Percentiles rank a stretch among this genome's conserved stretches.
phyloP scores from a whole-genome alignment of 1,284 basidiomycete genomes.

The Paramarasmius palmivorus region DNA sequence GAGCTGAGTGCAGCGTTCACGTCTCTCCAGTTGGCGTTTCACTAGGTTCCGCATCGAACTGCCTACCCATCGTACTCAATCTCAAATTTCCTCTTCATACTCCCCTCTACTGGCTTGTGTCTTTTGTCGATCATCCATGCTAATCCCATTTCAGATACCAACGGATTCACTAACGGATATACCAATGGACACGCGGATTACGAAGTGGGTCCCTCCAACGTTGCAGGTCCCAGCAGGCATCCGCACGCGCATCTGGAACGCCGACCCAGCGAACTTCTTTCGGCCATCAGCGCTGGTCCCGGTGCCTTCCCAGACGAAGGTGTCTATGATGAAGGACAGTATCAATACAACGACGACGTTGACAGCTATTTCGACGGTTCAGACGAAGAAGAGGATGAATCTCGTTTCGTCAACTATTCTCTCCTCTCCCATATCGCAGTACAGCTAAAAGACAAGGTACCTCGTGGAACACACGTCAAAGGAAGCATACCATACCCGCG shows the following conservation, averaged over 20 bases:
- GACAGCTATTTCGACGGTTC: constrained; percentile 63
- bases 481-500: constrained; percentile 84
- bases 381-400: constrained; percentile 76
- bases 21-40: no score
- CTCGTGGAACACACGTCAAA: constrained; percentile 85
- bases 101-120: no score
- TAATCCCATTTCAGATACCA: neutral
- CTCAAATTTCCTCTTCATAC: no score
- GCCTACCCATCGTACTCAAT: no score
- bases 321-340: constrained; percentile 13
- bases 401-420: constrained; percentile 84
- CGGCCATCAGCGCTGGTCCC: constrained; percentile 14
- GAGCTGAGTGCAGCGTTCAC: no score
- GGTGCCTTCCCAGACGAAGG: neutral
- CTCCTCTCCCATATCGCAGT: constrained; percentile 88
- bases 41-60: no score
- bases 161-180: no score
- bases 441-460: constrained; percentile 84
- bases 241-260: neutral
- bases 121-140: neutral
- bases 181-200: neutral
- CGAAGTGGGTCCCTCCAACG: neutral
- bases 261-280: constrained; percentile 11
- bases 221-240: neutral
- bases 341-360: constrained; percentile 35